Percentiles rank a stretch among this genome's conserved stretches.
These are phyloP conservation scores for Cladosporium sp. DNA, from an alignment of 2,329 filamentous ascomycete species.

Conservation along the genomic window DNA sequence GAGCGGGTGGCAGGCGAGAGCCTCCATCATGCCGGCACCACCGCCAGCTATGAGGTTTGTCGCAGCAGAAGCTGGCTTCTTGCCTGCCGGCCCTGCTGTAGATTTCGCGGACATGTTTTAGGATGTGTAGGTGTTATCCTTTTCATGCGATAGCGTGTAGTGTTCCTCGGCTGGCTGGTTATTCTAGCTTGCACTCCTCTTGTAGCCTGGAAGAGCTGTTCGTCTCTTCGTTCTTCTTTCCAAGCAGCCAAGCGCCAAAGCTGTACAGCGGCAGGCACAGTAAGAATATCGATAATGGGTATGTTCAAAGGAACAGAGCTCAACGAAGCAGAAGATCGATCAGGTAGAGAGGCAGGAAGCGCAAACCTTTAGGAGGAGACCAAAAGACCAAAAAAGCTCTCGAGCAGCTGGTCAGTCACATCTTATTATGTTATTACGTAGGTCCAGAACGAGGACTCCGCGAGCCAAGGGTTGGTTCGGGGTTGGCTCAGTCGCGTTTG, in stretches of 20 bases:
- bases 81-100: conserved; percentile 60
- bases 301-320: not conserved
- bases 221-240: not conserved
- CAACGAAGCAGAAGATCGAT: not conserved
- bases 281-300: not conserved
- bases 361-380: conserved; percentile 9
- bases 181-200: not conserved
- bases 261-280: not conserved
- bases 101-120: conserved; percentile 62
- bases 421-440: conserved; percentile 20
- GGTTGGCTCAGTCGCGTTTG: conserved; percentile 9
- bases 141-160: not conserved
- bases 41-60: conserved; percentile 94
- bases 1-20: conserved; percentile 90
- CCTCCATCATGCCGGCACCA: conserved; percentile 99
- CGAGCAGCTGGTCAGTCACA: not conserved
- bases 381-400: not conserved
- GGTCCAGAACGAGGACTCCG: not conserved
- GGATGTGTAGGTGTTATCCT: not conserved
- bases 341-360: not conserved
- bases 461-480: conserved; percentile 13
- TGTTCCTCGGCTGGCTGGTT: not conserved
- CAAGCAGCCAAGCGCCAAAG: not conserved
- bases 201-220: not conserved
- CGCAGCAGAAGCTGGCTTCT: conserved; percentile 78